Base-by-base conservation (phyloP, 805 yeast species). In the Zygotorulaspora chibaensis region DNA sequence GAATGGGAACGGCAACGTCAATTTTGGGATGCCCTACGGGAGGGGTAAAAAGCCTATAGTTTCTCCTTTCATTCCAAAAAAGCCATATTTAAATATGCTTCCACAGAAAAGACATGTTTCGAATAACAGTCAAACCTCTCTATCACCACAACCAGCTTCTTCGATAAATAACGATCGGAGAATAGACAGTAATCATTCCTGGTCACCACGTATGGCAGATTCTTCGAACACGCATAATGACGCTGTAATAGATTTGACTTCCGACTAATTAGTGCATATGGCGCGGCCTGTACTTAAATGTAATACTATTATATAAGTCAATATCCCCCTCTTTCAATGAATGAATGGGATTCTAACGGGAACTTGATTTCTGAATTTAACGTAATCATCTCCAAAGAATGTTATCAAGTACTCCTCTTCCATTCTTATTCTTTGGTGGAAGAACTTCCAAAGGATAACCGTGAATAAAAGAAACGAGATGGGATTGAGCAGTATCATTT, bases 331-430 rank as follows among this genome's bases (percentile, higher is more conserved):
- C 26, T 12, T 8, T 53, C 50, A 70, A 17, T 48, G 42, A 17
- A 80, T 68, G 51, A 83, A 81, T 0, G 95, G 96, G 30, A 91
- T 84, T 38, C 81, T 75, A 0, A 82, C 76, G 2, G 73, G 68
- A 0, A 83, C 80, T 1, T 51, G 53, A 6, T 58, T 45, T 50
- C 65, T 75, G 63, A 89, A 91, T 0, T 59, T 51, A 0, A 54
- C 47, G 61, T 91, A 93, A 5, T 77, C 77, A 1, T 73, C 64
- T 1, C 89, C 91, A 63, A 91, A 93, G 61, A 91, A 90, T 16
- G 67, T 55, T 8, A 80, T 61, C 49, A 93, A 64, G 42, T 71
- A 76, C 28, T 52, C 57, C 60, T 93, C 99, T 66, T 93, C 99
- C 38, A 67, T 79, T 13, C 43, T 58, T 30, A 93, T 87, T 47